Percentiles rank a stretch among this genome's conserved stretches.
Conservation (phyloP, 2,329 filamentous ascomycete species). For the Botrytis fragariae region DNA sequence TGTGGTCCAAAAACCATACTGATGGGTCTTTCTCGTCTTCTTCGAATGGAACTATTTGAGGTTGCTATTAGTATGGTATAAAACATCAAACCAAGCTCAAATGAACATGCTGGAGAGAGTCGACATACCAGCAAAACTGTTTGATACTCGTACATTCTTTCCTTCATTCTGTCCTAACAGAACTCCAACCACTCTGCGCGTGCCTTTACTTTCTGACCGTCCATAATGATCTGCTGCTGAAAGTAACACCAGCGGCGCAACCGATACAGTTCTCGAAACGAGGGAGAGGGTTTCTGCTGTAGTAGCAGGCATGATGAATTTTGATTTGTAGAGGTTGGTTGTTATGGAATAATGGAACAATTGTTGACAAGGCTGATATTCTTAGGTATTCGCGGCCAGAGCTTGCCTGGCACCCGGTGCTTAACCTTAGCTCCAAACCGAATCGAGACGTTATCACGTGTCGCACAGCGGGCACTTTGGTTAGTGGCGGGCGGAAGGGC, state of each 20-base stretch:
- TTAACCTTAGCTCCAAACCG: slow-evolving; percentile 21
- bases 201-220: slow-evolving; percentile 77
- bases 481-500: background rate
- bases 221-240: slow-evolving; percentile 99
- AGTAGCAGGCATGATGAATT: slow-evolving; percentile 79
- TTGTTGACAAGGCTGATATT: slow-evolving; percentile 23
- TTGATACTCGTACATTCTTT: slow-evolving; percentile 93
- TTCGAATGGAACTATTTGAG: slow-evolving; percentile 80
- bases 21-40: slow-evolving; percentile 98
- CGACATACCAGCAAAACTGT: slow-evolving; percentile 88
- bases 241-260: slow-evolving; percentile 95
- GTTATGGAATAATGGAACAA: slow-evolving; percentile 12
- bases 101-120: background rate
- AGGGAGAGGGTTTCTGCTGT: slow-evolving; percentile 95
- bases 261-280: slow-evolving; percentile 91
- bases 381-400: slow-evolving; percentile 21
- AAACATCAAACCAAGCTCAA: background rate
- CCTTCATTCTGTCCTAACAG: slow-evolving; percentile 94
- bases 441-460: slow-evolving; percentile 14
- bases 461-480: background rate
- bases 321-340: slow-evolving; percentile 23
- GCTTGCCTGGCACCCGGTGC: slow-evolving; percentile 16
- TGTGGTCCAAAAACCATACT: slow-evolving; percentile 99
- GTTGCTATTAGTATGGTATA: slow-evolving; percentile 29
- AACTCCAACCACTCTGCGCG: slow-evolving; percentile 86